Conservation (phyloP, 75 land plant species). For the Sequoia sempervirens region DNA sequence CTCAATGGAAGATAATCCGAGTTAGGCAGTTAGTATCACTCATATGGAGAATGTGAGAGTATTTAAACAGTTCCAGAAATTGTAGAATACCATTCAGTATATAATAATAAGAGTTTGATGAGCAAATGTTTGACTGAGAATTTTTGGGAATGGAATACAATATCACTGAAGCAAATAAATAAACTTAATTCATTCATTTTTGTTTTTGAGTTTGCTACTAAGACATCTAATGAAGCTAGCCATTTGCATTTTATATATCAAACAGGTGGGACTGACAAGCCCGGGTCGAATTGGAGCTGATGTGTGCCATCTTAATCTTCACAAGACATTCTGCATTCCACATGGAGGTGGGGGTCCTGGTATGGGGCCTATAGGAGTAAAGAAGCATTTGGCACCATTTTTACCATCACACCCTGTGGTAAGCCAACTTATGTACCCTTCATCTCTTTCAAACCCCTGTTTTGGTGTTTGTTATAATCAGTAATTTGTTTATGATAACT, state of each 20-base stretch:
- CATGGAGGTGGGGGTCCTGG: conserved; percentile 99
- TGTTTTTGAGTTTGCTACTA: not conserved
- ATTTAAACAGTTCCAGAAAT: not conserved
- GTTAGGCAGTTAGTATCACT: not conserved
- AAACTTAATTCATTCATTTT: not conserved
- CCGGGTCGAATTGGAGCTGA: conserved; percentile 98
- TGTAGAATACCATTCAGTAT: not conserved
- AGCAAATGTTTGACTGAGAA: not conserved
- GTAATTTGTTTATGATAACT: not conserved
- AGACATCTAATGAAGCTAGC: not conserved
- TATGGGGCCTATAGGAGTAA: conserved; percentile 99
- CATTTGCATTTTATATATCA: not conserved
- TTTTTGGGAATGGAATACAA: not conserved
- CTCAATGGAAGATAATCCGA: not conserved
- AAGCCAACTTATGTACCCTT: conserved; percentile 12
- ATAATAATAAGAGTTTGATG: not conserved
- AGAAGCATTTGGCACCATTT: conserved; percentile 97
- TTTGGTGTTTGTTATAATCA: not conserved
- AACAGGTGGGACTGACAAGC: conserved; percentile 97
- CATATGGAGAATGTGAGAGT: not conserved
- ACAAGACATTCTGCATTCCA: conserved; percentile 98
- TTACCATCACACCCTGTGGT: conserved; percentile 99
- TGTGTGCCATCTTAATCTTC: conserved; percentile 98
- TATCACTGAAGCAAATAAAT: not conserved
- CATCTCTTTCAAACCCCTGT: not conserved